A percentile compares a stretch with the other conserved stretches of the same genome.
Conservation (phyloP, 1,284 basidiomycete species). For the Paramarasmius palmivorus region DNA sequence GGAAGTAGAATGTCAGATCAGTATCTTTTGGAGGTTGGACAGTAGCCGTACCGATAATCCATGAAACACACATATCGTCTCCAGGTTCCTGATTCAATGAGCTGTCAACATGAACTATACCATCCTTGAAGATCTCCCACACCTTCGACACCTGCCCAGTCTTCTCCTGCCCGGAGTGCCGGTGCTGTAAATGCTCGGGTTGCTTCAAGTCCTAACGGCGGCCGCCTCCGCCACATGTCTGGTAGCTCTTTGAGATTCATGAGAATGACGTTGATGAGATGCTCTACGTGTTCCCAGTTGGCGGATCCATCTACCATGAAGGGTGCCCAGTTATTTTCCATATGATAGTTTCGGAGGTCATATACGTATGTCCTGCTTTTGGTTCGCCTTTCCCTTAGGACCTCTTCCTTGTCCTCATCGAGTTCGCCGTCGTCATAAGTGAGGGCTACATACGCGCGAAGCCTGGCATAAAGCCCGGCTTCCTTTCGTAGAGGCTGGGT, state of each 20-base stretch:
- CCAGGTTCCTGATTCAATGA: constrained; percentile 47
- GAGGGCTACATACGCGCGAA: constrained; percentile 18
- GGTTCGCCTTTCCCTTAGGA: constrained; percentile 39
- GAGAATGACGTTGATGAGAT: constrained; percentile 57
- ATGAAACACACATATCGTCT: constrained; percentile 70
- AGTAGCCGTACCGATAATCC: constrained; percentile 62
- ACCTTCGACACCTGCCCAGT: constrained; percentile 74
- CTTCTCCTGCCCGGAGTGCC: constrained; percentile 34
- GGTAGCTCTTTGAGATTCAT: constrained; percentile 57
- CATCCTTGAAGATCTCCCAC: constrained; percentile 6
- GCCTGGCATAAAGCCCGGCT: constrained; percentile 24
- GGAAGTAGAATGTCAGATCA: not conserved
- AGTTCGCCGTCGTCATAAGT: constrained; percentile 16
- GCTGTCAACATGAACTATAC: not conserved
- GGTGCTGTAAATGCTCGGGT: constrained; percentile 54
- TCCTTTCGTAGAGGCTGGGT: constrained; percentile 21
- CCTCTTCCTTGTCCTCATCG: constrained; percentile 22
- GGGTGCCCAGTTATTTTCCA: constrained; percentile 56
- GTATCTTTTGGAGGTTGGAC: not conserved
- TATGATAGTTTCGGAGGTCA: constrained; percentile 58
- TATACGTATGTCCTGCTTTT: constrained; percentile 59
- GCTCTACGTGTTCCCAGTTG: constrained; percentile 64
- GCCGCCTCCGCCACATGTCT: constrained; percentile 35
- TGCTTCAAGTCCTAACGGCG: constrained; percentile 50
- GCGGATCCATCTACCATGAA: constrained; percentile 41